phyloP scores from a whole-genome alignment of 495 filamentous ascomycete species.

The Neurospora africana region DNA sequence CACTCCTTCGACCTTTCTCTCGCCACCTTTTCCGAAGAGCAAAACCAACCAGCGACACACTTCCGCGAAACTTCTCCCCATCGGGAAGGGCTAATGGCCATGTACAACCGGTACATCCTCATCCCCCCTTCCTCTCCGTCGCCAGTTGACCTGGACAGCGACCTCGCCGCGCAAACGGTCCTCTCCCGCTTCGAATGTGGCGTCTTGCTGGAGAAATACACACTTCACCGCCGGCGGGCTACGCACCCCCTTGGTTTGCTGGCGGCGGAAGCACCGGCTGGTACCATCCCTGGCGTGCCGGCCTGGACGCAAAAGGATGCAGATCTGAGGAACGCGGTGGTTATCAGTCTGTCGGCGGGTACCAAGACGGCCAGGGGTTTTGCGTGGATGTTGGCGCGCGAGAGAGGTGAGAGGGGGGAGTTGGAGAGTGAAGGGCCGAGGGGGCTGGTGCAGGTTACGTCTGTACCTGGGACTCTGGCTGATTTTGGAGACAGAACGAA shows the following conservation, averaged over 20 bases:
- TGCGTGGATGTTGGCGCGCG: not conserved
- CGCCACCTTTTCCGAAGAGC: not conserved
- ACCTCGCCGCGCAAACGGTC: not conserved
- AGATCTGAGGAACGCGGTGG: not conserved
- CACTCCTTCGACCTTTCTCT: not conserved
- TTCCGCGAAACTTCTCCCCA: not conserved
- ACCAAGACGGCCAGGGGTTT: conserved; percentile 1
- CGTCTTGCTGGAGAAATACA: not conserved
- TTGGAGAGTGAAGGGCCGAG: not conserved
- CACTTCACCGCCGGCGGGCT: not conserved
- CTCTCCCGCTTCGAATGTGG: not conserved
- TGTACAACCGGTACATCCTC: conserved; percentile 3
- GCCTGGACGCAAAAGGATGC: not conserved
- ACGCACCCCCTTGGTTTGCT: not conserved
- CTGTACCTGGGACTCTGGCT: not conserved
- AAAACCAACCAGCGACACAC: not conserved
- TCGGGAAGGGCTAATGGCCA: not conserved
- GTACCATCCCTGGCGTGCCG: not conserved
- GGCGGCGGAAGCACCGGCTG: not conserved
- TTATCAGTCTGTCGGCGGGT: not conserved
- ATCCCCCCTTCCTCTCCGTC: too few relatives aligned
- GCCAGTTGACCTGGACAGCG: not conserved
- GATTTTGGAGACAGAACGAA: not conserved
- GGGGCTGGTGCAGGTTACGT: conserved; percentile 1
- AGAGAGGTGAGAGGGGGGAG: not conserved